Evolutionary conservation across 148 eudicot species (phyloP).

Genomic region (Heliamphora exappendiculata): DNA sequence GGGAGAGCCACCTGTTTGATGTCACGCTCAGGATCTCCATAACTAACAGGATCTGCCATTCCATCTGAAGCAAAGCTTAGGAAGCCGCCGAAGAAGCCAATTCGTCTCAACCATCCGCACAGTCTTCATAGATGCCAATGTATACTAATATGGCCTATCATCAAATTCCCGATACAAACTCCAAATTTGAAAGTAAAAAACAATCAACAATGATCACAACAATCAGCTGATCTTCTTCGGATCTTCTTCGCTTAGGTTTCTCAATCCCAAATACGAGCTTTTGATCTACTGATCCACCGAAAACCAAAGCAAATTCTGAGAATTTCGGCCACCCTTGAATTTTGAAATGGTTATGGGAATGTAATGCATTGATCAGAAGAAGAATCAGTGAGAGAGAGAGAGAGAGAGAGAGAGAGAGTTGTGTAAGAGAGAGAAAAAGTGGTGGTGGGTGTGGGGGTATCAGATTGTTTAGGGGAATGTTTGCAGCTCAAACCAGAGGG

Average conservation of each 20-base stretch:
- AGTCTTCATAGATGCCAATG: constrained; percentile 70
- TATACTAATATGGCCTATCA: constrained; percentile 45
- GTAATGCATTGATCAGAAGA: not conserved
- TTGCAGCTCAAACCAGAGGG: constrained; percentile 27
- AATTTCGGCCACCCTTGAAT: not conserved
- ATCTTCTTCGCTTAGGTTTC: not conserved
- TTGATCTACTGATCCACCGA: not conserved
- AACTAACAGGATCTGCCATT: constrained; percentile 91
- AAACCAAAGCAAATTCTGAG: not conserved
- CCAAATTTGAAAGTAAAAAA: too few relatives aligned
- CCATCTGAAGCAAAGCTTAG: constrained; percentile 62
- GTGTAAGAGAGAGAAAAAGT: constrained; percentile 20
- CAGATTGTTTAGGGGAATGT: constrained; percentile 36
- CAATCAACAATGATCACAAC: not conserved
- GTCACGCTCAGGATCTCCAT: constrained; percentile 71
- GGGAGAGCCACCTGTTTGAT: constrained; percentile 51
- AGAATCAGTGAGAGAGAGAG: not conserved
- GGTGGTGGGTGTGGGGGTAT: constrained; percentile 10
- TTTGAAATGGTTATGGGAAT: not conserved
- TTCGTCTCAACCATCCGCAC: constrained; percentile 33
- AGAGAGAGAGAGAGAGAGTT: constrained; percentile 11
- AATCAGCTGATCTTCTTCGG: constrained; percentile 6
- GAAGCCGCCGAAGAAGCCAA: constrained; percentile 24
- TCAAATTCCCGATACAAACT: constrained; percentile 28
- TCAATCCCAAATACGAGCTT: not conserved